Conservation (phyloP, 441 rosid genomes). For the Adansonia madagascariensis region DNA sequence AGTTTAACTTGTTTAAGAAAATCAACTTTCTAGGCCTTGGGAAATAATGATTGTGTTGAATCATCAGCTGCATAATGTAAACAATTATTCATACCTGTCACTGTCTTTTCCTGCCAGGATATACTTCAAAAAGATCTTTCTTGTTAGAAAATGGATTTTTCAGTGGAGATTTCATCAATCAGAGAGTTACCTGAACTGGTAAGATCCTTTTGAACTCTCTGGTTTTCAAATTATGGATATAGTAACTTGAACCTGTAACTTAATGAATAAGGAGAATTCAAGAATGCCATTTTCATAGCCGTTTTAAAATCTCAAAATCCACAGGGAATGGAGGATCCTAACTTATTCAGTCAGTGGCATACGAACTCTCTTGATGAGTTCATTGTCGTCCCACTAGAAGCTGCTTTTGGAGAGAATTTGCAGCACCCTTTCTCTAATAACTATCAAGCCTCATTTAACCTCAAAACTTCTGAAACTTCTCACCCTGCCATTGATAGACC, state of each 20-base stretch:
- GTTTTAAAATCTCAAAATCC: not conserved
- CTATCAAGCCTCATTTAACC: conserved; percentile 32
- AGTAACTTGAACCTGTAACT: not conserved
- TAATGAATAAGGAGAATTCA: no score
- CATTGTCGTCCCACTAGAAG: conserved; percentile 39
- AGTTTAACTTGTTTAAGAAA: no score
- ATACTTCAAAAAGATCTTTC: no score
- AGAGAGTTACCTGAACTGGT: conserved; percentile 39
- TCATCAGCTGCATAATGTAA: no score
- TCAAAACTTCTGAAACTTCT: conserved; percentile 32
- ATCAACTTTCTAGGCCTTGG: no score
- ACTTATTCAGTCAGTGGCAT: conserved; percentile 56
- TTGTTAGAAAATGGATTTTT: not conserved
- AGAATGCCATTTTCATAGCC: no score
- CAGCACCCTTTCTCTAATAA: conserved; percentile 31
- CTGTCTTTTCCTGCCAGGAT: no score
- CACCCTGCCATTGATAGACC: conserved; percentile 34
- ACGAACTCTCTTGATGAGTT: conserved; percentile 49
- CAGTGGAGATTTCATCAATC: conserved; percentile 46
- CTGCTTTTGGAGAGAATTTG: conserved; percentile 50
- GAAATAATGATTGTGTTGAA: no score
- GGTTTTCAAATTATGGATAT: not conserved
- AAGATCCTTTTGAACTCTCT: conserved; percentile 7
- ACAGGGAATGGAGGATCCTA: conserved; percentile 55
- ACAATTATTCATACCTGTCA: no score